Evolutionary conservation across 805 yeast species (phyloP), one percentile per base, ranked within the genome.

Genomic region (Kodamaea jinghongensis): DNA sequence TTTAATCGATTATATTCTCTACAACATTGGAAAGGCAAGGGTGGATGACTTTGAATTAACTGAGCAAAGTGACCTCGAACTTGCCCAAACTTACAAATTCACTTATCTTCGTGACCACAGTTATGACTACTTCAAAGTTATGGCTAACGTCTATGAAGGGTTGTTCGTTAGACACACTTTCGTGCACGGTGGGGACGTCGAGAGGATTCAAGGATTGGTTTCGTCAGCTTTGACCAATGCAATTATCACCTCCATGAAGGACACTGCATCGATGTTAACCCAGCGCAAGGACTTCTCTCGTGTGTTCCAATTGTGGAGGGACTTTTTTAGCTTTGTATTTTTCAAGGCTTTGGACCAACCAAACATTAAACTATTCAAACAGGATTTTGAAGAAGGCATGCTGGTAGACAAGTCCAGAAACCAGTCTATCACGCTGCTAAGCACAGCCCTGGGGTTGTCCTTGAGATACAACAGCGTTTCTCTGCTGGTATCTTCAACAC

Each of bases 41-140:
- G 48, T 39, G 12, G 42, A 39, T 23, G 43, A 39, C 2, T 29
- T 39, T 8, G 38, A 42, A 10, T 41, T 41, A 32, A 34, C 28
- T 12, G 13, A 30, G 8, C 17, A 27, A 3, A 26, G 35, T 14
- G 49, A 43, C 22, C 20, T 34, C 7, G 36, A 39, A 22, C 33
- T 42, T 14, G 31, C 39, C 11, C 38, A 39, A 37, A 43, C 45
- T 17, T 47, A 42, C 31, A 36, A 41, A 11, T 56, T 51, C 42
- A 44, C 50, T 31, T 56, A 56, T 41, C 50, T 53, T 31, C 43
- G 45, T 28, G 64, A 59, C 37, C 43, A 44, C 16, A 47, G 52
- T 27, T 49, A 48, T 34, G 59, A 54, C 23, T 46, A 50, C 47
- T 49, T 56, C 34, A 46, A 39, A 27, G 28, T 47, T 25, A 50